Evolutionary conservation across 2,329 filamentous ascomycete species (phyloP), one percentile per base, ranked within the genome.

Genomic region (Penicillium hordei): DNA sequence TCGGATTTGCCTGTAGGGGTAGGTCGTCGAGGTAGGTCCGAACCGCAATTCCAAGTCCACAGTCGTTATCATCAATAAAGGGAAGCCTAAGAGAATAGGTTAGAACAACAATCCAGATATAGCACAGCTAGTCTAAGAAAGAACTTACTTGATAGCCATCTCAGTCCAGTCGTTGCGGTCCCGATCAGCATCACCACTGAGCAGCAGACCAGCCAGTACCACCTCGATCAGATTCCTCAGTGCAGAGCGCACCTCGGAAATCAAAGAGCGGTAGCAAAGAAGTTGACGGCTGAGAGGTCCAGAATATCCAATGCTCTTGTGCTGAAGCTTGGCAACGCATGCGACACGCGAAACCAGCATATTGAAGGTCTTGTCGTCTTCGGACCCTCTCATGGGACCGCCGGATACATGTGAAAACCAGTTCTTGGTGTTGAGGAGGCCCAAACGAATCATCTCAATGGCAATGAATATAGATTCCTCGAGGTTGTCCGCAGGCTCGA

Each of bases 261-360:
- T 87, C 57, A 97, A 82, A 1, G 91, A 93, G 60, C 91, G 89
- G 79, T 93, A 99, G 27, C 87, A 88, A 42, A 99, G 82, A 52
- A 97, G 82, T 65, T 93, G 92, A 74, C 94, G 89, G 80, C 92
- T 96, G 1, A 99, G 82, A 1, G 94, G 93, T 0, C 94, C 94
- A 2, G 93, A 97, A 75, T 97, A 99, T 31, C 94, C 94, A 65
- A 93, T 93, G 4, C 84, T 82, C 66, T 90, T 85, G 72, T 99
- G 94, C 33, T 87, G 86, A 60, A 97, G 81, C 69, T 89, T 91
- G 51, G 92, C 84, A 57, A 97, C 81, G 52, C 90, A 92, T 15
- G 93, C 90, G 60, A 93, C 89, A 39, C 94, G 89, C 65, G 92
- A 94, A 67, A 97, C 87, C 44, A 99, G 82, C 55, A 94, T 83